A percentile compares a stretch with the other conserved stretches of the same genome.
Evolutionary conservation across 129 eudicot genomes (phyloP).

Genomic region (Glebionis coronaria): DNA sequence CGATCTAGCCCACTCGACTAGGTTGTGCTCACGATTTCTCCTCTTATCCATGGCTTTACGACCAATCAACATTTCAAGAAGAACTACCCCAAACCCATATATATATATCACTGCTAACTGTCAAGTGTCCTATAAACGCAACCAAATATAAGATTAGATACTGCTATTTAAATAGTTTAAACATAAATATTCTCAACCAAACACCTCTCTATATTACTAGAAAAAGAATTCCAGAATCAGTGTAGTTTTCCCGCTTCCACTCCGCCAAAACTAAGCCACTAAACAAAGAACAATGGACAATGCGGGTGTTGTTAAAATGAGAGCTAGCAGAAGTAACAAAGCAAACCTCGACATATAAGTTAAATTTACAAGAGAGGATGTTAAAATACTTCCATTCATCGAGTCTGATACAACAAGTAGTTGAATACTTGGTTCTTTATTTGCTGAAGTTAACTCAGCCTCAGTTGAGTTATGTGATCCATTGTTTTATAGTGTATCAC

Average conservation of each 20-base stretch:
- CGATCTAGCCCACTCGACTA: slow-evolving; percentile 84
- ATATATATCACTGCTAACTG: slow-evolving; percentile 82
- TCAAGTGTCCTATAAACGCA: slow-evolving; percentile 65
- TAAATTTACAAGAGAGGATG: slow-evolving; percentile 42
- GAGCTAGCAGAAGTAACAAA: slow-evolving; percentile 9
- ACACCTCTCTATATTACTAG: not conserved
- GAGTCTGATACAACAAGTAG: not conserved
- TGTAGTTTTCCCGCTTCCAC: too few relatives aligned
- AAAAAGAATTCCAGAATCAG: not conserved
- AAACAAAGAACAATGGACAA: too few relatives aligned
- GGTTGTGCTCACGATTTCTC: slow-evolving; percentile 67
- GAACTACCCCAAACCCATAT: slow-evolving; percentile 91
- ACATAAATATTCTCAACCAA: not conserved
- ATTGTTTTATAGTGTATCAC: too few relatives aligned
- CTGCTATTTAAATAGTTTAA: not conserved
- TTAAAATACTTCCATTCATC: slow-evolving; percentile 11
- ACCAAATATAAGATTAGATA: not conserved
- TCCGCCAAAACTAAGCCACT: too few relatives aligned
- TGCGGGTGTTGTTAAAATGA: too few relatives aligned
- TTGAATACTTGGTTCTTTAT: slow-evolving; percentile 14
- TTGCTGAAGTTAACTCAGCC: not conserved
- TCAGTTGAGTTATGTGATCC: slow-evolving; percentile 26
- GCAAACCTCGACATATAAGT: slow-evolving; percentile 38
- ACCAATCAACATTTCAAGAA: slow-evolving; percentile 85
- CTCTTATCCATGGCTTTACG: slow-evolving; percentile 79